phyloP scores from a whole-genome alignment of 441 rosid species.

The Erodium trifolium region DNA sequence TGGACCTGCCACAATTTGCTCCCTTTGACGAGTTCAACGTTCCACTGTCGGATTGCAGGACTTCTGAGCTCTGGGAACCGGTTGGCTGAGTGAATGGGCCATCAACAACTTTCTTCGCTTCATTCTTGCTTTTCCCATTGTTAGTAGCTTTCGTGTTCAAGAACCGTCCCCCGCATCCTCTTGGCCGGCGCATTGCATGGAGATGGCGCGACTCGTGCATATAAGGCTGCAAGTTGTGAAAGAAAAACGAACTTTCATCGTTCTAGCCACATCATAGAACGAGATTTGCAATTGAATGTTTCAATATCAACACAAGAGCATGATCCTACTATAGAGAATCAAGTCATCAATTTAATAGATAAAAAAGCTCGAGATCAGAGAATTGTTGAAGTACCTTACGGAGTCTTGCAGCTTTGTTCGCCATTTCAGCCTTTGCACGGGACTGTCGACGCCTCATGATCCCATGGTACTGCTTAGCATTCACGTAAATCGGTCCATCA shows the following conservation, averaged over 20 bases:
- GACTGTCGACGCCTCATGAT: conserved; percentile 72
- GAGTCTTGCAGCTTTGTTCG: conserved; percentile 35
- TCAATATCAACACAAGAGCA: too few species aligned
- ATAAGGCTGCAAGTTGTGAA: conserved; percentile 46
- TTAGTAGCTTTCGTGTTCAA: conserved; percentile 45
- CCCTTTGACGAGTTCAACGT: conserved; percentile 43
- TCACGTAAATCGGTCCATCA: conserved; percentile 47
- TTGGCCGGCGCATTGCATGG: conserved; percentile 84
- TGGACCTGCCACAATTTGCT: conserved; percentile 31
- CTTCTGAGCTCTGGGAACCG: conserved; percentile 69
- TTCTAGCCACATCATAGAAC: background rate
- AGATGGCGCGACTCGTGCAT: conserved; percentile 86
- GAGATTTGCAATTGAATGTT: too few species aligned
- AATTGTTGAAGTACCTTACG: conserved; percentile 49
- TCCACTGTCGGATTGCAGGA: conserved; percentile 58
- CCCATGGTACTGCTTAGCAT: conserved; percentile 53
- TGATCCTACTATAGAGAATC: too few species aligned
- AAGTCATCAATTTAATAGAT: too few species aligned
- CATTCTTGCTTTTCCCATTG: conserved; percentile 23
- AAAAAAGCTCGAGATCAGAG: background rate
- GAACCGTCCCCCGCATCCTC: conserved; percentile 88
- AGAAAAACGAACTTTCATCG: conserved; percentile 10
- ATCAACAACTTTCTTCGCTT: conserved; percentile 25
- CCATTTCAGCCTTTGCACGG: conserved; percentile 73
- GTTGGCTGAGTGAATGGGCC: conserved; percentile 29